Evolutionary conservation across 805 yeast genomes (phyloP).

Genomic region (Clavispora asparagi): DNA sequence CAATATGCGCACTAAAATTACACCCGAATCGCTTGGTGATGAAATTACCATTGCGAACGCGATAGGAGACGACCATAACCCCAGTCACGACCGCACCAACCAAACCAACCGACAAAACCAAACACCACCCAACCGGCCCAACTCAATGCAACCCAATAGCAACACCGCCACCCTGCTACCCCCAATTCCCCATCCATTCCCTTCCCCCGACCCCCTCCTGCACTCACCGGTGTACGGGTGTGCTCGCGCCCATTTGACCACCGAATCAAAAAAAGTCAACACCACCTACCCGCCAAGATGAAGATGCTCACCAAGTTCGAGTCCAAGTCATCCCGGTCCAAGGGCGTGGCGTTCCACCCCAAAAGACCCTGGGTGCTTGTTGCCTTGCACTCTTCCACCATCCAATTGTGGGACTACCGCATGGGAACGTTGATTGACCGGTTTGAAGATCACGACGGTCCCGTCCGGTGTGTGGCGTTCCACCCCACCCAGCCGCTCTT

Average conservation of each 20-base stretch:
- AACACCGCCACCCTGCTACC: too few species aligned
- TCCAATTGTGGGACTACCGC: slow-evolving; percentile 98
- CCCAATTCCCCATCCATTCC: background rate
- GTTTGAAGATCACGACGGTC: slow-evolving; percentile 98
- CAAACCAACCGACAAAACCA: too few species aligned
- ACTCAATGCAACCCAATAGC: too few species aligned
- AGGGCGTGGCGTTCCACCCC: slow-evolving; percentile 97
- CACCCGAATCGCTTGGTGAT: too few species aligned
- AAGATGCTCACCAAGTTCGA: slow-evolving; percentile 62
- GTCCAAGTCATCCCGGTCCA: slow-evolving; percentile 95
- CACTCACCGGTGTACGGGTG: slow-evolving; percentile 1
- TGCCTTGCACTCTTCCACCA: slow-evolving; percentile 94
- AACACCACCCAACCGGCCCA: too few species aligned
- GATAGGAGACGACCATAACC: too few species aligned
- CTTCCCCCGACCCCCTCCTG: background rate
- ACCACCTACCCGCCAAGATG: slow-evolving; percentile 10
- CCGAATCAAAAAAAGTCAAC: slow-evolving; percentile 1
- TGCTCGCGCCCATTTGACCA: slow-evolving; percentile 1
- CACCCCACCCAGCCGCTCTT: slow-evolving; percentile 98
- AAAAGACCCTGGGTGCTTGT: slow-evolving; percentile 94
- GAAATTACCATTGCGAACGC: too few species aligned
- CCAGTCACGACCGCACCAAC: too few species aligned
- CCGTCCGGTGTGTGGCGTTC: slow-evolving; percentile 91
- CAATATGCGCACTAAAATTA: too few species aligned
- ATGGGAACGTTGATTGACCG: slow-evolving; percentile 97